Conservation (phyloP, 371 early-diverging fungal species). For the Mortierella sp. region DNA sequence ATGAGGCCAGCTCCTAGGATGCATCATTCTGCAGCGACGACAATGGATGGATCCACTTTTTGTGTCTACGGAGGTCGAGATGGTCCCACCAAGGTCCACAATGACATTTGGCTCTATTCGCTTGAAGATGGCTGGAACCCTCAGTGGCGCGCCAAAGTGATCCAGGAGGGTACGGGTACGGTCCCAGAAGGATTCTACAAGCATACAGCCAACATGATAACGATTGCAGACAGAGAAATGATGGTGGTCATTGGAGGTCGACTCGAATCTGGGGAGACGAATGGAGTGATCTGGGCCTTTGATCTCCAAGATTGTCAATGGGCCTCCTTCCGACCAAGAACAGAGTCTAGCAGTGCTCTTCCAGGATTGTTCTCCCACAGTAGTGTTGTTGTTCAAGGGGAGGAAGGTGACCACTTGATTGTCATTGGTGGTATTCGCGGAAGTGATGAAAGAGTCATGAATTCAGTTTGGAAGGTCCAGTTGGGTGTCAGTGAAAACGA, state of each 20-base stretch:
- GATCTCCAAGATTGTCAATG: constrained; percentile 41
- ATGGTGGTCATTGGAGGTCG: constrained; percentile 49
- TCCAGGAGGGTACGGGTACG: constrained; percentile 5
- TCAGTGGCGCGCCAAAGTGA: constrained; percentile 31
- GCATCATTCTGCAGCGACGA: constrained; percentile 34
- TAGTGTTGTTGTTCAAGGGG: constrained; percentile 14
- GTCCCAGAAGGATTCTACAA: constrained; percentile 39
- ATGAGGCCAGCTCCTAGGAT: constrained; percentile 36
- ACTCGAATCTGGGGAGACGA: constrained; percentile 28
- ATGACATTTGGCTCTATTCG: constrained; percentile 47
- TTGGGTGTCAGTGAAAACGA: constrained; percentile 16
- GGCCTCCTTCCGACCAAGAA: constrained; percentile 3
- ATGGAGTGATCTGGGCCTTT: constrained; percentile 40
- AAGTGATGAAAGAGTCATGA: constrained; percentile 28
- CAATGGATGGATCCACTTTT: constrained; percentile 26
- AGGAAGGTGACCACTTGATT: constrained; percentile 14
- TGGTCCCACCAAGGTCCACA: constrained; percentile 48
- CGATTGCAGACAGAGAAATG: constrained; percentile 37
- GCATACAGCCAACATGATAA: constrained; percentile 45
- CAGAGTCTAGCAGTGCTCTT: no score
- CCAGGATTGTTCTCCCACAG: constrained; percentile 43
- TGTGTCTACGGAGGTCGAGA: constrained; percentile 50
- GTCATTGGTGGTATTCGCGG: constrained; percentile 44
- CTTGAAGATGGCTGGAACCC: constrained; percentile 33
- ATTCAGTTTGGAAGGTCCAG: constrained; percentile 22